Percentiles rank a stretch among this genome's conserved stretches.
Conservation (phyloP, 257 asterid species). For the Parsonsia alboflavescens region DNA sequence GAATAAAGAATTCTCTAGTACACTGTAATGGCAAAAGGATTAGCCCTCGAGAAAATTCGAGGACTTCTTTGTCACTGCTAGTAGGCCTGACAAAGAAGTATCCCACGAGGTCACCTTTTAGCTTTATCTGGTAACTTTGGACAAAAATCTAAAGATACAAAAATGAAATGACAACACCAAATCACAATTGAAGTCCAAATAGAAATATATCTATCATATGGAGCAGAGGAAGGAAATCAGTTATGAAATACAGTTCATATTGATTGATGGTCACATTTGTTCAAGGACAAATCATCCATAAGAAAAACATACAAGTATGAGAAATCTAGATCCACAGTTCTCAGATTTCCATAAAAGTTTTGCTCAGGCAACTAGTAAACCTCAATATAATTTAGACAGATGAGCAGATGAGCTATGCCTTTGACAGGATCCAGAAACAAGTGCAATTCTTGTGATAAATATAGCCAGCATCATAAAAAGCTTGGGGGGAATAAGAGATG, state of each 20-base stretch:
- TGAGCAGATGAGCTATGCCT: too few species aligned
- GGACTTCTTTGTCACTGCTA: too few species aligned
- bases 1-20: too few species aligned
- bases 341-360: background rate
- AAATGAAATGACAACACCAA: background rate
- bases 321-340: background rate
- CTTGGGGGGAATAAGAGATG: background rate
- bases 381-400: background rate
- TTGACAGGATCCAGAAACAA: too few species aligned
- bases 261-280: background rate
- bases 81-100: constrained; percentile 50
- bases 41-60: too few species aligned
- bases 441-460: too few species aligned
- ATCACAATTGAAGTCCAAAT: background rate
- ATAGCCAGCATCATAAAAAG: background rate
- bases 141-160: background rate
- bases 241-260: background rate
- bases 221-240: background rate
- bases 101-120: constrained; percentile 3
- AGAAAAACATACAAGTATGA: background rate
- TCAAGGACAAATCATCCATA: background rate
- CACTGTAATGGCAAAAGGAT: too few species aligned
- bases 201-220: background rate
- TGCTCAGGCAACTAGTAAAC: background rate
- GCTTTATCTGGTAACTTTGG: background rate